These are phyloP conservation scores for Scenedesmus sp. DNA, from an alignment of 163 green algal species.

Conservation along the genomic window DNA sequence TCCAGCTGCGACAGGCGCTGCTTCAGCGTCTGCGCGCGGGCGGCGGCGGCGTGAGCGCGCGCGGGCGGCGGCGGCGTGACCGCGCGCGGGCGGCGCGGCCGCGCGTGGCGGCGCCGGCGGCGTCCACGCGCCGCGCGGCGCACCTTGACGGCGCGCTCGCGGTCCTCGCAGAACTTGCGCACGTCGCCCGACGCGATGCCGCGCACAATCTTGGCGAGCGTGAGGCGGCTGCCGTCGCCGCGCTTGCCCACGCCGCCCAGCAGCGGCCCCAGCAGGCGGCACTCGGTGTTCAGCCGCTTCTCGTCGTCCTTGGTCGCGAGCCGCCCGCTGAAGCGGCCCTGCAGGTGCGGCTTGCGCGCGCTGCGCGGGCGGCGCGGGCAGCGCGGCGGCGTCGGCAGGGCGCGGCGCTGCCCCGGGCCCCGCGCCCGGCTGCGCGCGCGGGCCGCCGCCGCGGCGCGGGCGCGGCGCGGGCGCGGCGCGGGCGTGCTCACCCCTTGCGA, in stretches of 20 bases:
- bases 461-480: no score
- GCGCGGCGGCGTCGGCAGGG: neutral
- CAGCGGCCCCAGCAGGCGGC: constrained; percentile 76
- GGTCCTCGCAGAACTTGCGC: constrained; percentile 65
- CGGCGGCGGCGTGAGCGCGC: no score
- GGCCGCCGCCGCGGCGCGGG: no score
- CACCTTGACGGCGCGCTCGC: constrained; percentile 56
- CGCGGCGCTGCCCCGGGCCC: no score
- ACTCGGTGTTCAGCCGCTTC: constrained; percentile 82
- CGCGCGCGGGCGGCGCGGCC: no score
- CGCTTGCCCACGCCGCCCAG: constrained; percentile 77
- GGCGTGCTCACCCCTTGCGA: constrained; percentile 34
- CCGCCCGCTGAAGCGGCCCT: constrained; percentile 81
- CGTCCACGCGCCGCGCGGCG: no score
- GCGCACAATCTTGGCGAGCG: constrained; percentile 86
- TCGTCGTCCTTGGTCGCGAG: constrained; percentile 90
- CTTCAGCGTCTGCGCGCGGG: constrained; percentile 15
- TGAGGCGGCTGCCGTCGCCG: constrained; percentile 76
- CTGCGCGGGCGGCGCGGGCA: no score
- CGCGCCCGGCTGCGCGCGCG: no score
- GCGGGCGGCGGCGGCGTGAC: no score
- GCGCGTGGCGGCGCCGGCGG: no score
- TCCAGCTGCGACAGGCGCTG: constrained; percentile 18
- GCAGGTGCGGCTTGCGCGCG: constrained; percentile 61
- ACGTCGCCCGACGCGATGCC: constrained; percentile 81